These are phyloP conservation scores for Scytalidium lignicola DNA, from an alignment of 2,329 filamentous ascomycete genomes.

Conservation along the genomic window DNA sequence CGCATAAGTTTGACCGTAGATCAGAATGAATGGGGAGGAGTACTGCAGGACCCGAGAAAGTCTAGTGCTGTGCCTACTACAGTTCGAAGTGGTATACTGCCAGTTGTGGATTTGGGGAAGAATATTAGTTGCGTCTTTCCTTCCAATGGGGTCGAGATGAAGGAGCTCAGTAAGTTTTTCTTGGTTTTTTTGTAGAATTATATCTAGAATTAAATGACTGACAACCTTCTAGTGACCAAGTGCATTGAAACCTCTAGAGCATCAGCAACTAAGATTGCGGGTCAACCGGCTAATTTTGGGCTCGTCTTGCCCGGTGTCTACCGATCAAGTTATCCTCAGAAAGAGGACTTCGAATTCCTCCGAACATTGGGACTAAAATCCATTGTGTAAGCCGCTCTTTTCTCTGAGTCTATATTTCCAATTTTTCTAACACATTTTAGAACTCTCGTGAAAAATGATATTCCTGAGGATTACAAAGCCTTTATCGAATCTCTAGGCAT, in stretches of 20 bases:
- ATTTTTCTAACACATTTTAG: slow-evolving; percentile 30
- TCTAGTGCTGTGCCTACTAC: slow-evolving; percentile 3
- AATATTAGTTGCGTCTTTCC: slow-evolving; percentile 12
- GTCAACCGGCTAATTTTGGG: slow-evolving; percentile 68
- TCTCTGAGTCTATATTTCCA: neutral
- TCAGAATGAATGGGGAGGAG: slow-evolving; percentile 10
- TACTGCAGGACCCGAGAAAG: slow-evolving; percentile 3
- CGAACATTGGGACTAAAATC: slow-evolving; percentile 67
- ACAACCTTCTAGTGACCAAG: slow-evolving; percentile 11
- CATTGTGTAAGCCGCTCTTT: slow-evolving; percentile 61
- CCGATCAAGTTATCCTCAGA: slow-evolving; percentile 73
- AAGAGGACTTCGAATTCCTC: slow-evolving; percentile 67
- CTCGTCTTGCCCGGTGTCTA: slow-evolving; percentile 69
- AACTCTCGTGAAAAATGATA: slow-evolving; percentile 60
- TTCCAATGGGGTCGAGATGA: slow-evolving; percentile 10
- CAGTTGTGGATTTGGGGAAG: slow-evolving; percentile 12
- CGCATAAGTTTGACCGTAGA: slow-evolving; percentile 3
- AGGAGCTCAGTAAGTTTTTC: slow-evolving; percentile 13
- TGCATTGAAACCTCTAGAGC: slow-evolving; percentile 9
- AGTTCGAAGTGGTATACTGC: slow-evolving; percentile 2
- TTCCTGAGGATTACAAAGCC: slow-evolving; percentile 43
- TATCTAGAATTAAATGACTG: slow-evolving; percentile 2
- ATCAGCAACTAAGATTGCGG: slow-evolving; percentile 7
- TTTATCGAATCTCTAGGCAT: slow-evolving; percentile 68
- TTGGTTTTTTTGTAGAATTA: neutral